Percentiles rank a stretch among this genome's conserved stretches.
Conservation (phyloP, 2,329 filamentous ascomycete genomes). For the Colletotrichum scovillei region DNA sequence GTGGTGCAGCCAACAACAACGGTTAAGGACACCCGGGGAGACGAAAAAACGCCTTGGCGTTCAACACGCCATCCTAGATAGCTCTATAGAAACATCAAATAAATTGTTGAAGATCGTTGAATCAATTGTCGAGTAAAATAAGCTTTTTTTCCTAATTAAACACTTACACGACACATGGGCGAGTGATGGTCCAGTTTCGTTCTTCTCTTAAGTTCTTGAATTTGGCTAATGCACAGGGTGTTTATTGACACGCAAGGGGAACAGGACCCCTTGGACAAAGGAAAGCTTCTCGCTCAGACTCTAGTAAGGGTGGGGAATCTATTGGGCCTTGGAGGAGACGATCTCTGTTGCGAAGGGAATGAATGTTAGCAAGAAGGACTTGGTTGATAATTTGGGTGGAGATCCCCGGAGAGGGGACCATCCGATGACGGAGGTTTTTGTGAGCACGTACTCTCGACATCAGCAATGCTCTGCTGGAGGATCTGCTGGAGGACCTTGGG, state of each 20-base stretch:
- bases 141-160: constrained; percentile 19
- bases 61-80: constrained; percentile 16
- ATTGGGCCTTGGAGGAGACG: constrained; percentile 72
- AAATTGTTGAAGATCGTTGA: not conserved
- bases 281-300: constrained; percentile 49
- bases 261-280: constrained; percentile 56
- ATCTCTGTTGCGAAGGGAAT: constrained; percentile 59
- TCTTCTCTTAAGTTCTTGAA: constrained; percentile 46
- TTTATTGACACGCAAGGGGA: constrained; percentile 63
- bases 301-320: constrained; percentile 51
- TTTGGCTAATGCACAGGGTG: constrained; percentile 72
- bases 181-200: constrained; percentile 4
- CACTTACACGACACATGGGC: constrained; percentile 23
- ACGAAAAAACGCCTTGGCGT: not conserved
- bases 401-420: not conserved
- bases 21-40: constrained; percentile 13
- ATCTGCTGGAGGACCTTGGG: constrained; percentile 98
- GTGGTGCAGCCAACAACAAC: not conserved
- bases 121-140: not conserved
- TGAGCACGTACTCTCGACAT: constrained; percentile 85
- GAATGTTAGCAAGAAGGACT: constrained; percentile 46
- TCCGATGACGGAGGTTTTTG: not conserved
- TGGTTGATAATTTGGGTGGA: not conserved
- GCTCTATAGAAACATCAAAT: not conserved
- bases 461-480: constrained; percentile 93